Conservation (phyloP, 257 asterid genomes). For the Verbena officinalis region DNA sequence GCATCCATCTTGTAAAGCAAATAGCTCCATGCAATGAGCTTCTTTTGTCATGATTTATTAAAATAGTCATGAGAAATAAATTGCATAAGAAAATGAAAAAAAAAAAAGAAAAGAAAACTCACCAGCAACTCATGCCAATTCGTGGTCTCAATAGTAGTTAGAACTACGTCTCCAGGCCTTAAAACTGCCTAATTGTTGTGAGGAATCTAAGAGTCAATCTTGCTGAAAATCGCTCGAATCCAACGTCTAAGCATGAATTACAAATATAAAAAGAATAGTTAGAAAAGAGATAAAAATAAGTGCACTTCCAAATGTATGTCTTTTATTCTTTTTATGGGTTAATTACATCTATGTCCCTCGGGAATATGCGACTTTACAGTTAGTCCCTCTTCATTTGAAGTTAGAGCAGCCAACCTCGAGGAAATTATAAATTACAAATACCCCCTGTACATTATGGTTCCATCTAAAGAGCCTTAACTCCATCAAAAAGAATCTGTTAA, state of each 20-base stretch:
- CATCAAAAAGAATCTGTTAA: no score
- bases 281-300: conserved; percentile 4
- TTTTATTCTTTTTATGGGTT: no score
- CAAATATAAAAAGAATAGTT: background rate
- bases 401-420: no score
- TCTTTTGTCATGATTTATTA: conserved; percentile 12
- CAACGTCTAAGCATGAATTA: conserved; percentile 59
- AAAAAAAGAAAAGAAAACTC: conserved; percentile 4
- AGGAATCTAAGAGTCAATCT: conserved; percentile 33
- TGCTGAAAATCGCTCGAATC: conserved; percentile 70
- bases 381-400: no score
- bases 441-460: no score
- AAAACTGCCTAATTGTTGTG: conserved; percentile 15
- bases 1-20: conserved; percentile 25
- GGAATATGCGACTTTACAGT: no score
- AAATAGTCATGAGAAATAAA: conserved; percentile 11
- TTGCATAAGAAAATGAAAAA: conserved; percentile 6
- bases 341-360: no score
- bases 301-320: no score
- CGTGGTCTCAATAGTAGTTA: conserved; percentile 5
- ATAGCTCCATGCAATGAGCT: conserved; percentile 26
- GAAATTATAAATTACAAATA: no score
- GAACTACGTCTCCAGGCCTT: conserved; percentile 23
- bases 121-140: conserved; percentile 22
- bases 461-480: no score